Base-by-base conservation (phyloP, 1,139 yeast species). In the Protomyces macrosporus region DNA sequence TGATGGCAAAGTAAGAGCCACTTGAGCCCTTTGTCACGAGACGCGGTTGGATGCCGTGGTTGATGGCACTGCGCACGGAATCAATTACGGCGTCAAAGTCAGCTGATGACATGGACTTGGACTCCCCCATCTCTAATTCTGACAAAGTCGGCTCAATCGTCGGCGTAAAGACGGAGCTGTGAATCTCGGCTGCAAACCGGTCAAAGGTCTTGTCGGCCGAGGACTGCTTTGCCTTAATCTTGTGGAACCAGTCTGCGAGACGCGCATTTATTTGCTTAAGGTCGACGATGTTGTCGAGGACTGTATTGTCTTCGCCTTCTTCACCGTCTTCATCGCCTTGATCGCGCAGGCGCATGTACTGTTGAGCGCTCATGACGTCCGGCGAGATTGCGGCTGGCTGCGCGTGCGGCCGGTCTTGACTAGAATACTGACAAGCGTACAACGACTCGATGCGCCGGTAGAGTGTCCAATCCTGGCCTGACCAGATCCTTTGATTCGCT, bases 1-100 rank as follows among this genome's bases (percentile, higher is more conserved):
- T 76, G 64, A 77, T 78, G 2, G 86, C 77, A 71, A 86, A 87
- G 70, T 87, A 87, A 64, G 88, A 83, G 0, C 93, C 91, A 0
- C 89, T 84, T 3, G 89, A 84, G 0, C 93, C 93, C 33, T 83
- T 80, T 7, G 84, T 72, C 4, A 86, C 86, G 65, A 88, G 74
- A 59, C 75, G 72, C 0, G 91, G 89, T 32, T 74, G 74, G 9
- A 76, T 70, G 3, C 76, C 77, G 6, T 60, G 65, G 40, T 76
- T 77, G n/a, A 82, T 79, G 6, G 83, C 82, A n/a, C 70, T 72
- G 0, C 76, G 74, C 0, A 80, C 78, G 34, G 76, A 75, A 4
- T 73, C 72, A 4, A 82, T 80, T 52, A 80, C 72, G 1, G 66
- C 66, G 32, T 76, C 75, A 67, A 79, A 83, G 10, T 74, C 73